phyloP scores from a whole-genome alignment of 2,329 filamentous ascomycete species.

The Metarhizium anisopliae region DNA sequence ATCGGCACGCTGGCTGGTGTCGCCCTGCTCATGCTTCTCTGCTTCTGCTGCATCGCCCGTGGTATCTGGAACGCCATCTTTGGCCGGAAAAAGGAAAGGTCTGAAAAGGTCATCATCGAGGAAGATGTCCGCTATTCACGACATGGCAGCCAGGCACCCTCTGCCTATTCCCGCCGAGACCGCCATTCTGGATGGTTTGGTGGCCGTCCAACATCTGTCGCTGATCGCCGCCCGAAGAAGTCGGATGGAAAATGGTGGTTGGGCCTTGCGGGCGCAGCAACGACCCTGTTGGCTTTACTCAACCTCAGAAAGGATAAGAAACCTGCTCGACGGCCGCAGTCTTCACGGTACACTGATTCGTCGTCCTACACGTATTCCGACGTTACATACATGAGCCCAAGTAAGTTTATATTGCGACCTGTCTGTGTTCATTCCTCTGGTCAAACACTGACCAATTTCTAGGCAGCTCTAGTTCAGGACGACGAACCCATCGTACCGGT shows the following conservation, averaged over 20 bases:
- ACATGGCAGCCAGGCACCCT: slow-evolving; percentile 32
- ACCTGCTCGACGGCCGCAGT: slow-evolving; percentile 27
- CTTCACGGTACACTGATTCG: slow-evolving; percentile 41
- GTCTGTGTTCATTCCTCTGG: not conserved
- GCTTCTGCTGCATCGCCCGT: slow-evolving; percentile 63
- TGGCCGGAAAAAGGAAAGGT: slow-evolving; percentile 45
- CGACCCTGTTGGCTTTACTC: slow-evolving; percentile 44
- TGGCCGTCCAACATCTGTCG: slow-evolving; percentile 28
- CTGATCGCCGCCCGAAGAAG: slow-evolving; percentile 37
- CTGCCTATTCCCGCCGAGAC: slow-evolving; percentile 38
- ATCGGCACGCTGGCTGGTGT: slow-evolving; percentile 63
- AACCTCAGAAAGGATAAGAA: slow-evolving; percentile 42
- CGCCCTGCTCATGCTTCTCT: slow-evolving; percentile 57
- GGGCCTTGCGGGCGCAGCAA: slow-evolving; percentile 40
- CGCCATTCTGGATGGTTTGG: slow-evolving; percentile 50
- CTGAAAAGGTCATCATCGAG: slow-evolving; percentile 49
- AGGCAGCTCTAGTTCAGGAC: slow-evolving; percentile 16
- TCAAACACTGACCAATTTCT: not conserved
- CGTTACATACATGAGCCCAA: slow-evolving; percentile 31
- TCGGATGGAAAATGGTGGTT: slow-evolving; percentile 42
- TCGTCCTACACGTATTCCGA: slow-evolving; percentile 46
- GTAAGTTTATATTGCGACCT: slow-evolving; percentile 30
- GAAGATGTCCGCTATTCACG: slow-evolving; percentile 51
- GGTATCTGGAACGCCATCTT: slow-evolving; percentile 56
- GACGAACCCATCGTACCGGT: slow-evolving; percentile 8